Evolutionary conservation across 163 green algal species (phyloP).

Genomic region (Scenedesmus sp.): DNA sequence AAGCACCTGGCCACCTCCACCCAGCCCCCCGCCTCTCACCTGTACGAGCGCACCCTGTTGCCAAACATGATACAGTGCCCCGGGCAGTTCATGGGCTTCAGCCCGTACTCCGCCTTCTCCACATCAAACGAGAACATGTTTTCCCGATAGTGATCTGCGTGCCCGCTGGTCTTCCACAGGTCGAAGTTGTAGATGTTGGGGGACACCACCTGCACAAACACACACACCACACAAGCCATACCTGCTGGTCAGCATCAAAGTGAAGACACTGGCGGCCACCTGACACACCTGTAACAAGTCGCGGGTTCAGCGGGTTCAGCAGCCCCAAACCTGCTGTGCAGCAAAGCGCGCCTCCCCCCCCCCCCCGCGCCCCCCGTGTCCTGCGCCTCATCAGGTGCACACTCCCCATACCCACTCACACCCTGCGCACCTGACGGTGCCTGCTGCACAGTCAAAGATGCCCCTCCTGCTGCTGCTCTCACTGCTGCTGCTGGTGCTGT

Average conservation of each 20-base stretch:
- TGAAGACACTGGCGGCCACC: no score
- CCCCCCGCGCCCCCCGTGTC: no score
- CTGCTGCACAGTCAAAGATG: not conserved
- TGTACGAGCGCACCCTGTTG: slow-evolving; percentile 90
- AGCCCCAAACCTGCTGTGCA: not conserved
- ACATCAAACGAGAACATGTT: slow-evolving; percentile 99
- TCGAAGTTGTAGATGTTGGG: slow-evolving; percentile 97
- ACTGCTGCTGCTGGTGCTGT: not conserved
- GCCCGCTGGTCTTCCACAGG: slow-evolving; percentile 95
- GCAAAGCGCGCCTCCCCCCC: not conserved
- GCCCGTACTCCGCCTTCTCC: slow-evolving; percentile 95
- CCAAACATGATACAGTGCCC: slow-evolving; percentile 98
- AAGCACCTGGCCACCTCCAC: not conserved
- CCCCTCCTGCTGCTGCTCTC: not conserved
- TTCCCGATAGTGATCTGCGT: slow-evolving; percentile 98
- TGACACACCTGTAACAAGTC: no score
- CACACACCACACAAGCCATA: not conserved
- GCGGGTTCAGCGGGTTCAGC: no score
- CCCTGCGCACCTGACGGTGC: not conserved
- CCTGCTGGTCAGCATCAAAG: no score
- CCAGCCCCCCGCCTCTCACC: slow-evolving; percentile 15
- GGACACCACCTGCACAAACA: slow-evolving; percentile 56
- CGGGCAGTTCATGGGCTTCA: slow-evolving; percentile 99
- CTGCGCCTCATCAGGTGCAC: no score
- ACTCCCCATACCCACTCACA: no score